Base-by-base conservation (phyloP, 148 eudicot genomes). In the Rhododendron henanense region DNA sequence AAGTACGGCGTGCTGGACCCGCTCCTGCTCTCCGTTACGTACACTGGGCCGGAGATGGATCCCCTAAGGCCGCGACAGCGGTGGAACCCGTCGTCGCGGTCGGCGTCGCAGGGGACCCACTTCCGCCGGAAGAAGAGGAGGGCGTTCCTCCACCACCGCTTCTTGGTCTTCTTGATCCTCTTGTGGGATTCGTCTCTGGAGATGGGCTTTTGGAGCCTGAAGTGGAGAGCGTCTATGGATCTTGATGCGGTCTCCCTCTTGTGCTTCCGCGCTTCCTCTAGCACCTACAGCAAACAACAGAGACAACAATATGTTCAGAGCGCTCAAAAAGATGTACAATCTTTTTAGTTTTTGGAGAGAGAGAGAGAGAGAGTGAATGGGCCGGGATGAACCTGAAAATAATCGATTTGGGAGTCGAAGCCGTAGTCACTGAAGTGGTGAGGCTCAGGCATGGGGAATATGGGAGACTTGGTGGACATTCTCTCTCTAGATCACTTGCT, bases 341-440 rank as follows among this genome's bases (percentile, higher is more conserved):
- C 45, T 41, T 41, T 6, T 41, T 41, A 41, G 45, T 47, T 47
- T 47, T 47, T 47, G 50, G 13, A 1, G 19, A 13, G 41, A 6
- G 51, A 48, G 44, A 41, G 77, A 31, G 47, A 10, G 63, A 21
- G 55, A 10, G 44, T 0, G 10, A 6, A 3, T 2, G 45, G 13
- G 45, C 45, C 6, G n/a, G 23, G 2, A 5, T 1, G 23, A 81
- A 96, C 99, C 95, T 94, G 98, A 78, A 94, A 95, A 79, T 93
- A 96, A 86, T 95, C 94, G 77, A 96, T 48, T 76, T 95, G 98
- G 51, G 98, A 94, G 77, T 95, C 98, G 53, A 96, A 96, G 69
- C 96, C 97, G 57, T 94, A 94, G 91, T 96, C 99, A 71, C 91
- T 94, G 87, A 94, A 95, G 86, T 93, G 97, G 37, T 92, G 94